Evolutionary conservation across 2,329 filamentous ascomycete species (phyloP).

Genomic region (Aspergillus sp.): DNA sequence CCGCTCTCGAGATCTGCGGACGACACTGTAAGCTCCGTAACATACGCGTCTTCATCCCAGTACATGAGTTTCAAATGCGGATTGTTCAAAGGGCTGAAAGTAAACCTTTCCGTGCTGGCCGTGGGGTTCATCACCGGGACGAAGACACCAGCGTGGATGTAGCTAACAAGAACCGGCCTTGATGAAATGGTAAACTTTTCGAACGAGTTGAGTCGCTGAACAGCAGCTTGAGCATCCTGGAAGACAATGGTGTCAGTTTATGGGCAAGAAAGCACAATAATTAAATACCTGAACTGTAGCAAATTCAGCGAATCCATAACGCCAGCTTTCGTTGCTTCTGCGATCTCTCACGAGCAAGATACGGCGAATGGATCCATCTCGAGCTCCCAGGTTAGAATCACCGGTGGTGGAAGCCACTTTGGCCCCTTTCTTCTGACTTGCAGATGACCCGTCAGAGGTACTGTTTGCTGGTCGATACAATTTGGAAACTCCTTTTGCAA

Average conservation of each 20-base stretch:
- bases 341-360: conserved; percentile 73
- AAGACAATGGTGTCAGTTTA: conserved; percentile 2
- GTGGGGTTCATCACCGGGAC: conserved; percentile 64
- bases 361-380: conserved; percentile 68
- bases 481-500: conserved; percentile 69
- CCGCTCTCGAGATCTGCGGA: conserved; percentile 40
- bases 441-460: conserved; percentile 27
- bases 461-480: conserved; percentile 56
- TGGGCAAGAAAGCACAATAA: background rate
- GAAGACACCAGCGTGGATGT: conserved; percentile 81
- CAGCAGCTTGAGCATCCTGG: conserved; percentile 66
- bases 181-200: conserved; percentile 75
- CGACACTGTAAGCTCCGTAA: conserved; percentile 60
- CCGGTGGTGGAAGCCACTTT: conserved; percentile 54
- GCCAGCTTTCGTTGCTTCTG: conserved; percentile 66
- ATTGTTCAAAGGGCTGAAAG: conserved; percentile 68
- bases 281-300: conserved; percentile 56
- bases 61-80: conserved; percentile 65
- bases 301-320: conserved; percentile 82
- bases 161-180: conserved; percentile 64
- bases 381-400: conserved; percentile 63
- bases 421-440: conserved; percentile 40
- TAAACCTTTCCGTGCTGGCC: conserved; percentile 56
- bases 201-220: conserved; percentile 66
- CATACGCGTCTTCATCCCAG: conserved; percentile 71